These are phyloP conservation scores for Blastobotrys attinorum DNA, from an alignment of 805 yeast genomes.

Conservation along the genomic window DNA sequence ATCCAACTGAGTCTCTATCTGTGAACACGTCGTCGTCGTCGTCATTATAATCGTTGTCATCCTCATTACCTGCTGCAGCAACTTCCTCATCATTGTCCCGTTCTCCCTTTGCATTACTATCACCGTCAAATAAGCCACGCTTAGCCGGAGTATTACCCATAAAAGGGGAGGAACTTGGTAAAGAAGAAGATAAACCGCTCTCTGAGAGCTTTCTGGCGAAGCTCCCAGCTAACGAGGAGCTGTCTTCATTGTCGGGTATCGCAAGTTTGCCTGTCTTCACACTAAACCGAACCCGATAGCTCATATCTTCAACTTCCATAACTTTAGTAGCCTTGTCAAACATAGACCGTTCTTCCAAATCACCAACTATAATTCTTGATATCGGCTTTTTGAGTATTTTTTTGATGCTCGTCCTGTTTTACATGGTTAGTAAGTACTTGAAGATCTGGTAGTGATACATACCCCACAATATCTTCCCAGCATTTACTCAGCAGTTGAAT, in stretches of 20 bases:
- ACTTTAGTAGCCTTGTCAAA: constrained; percentile 61
- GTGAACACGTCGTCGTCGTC: constrained; percentile 3
- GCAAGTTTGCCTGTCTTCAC: constrained; percentile 34
- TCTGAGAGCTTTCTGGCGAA: too few species aligned
- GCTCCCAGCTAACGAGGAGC: too few species aligned
- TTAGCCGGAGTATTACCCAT: background rate
- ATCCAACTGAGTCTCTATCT: constrained; percentile 6
- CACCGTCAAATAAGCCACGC: too few species aligned
- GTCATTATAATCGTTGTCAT: constrained; percentile 4
- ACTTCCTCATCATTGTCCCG: background rate
- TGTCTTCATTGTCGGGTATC: too few species aligned
- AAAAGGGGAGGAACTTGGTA: background rate
- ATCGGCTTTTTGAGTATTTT: constrained; percentile 53
- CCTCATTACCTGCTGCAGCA: background rate
- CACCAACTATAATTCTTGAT: constrained; percentile 56
- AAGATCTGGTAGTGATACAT: constrained; percentile 4
- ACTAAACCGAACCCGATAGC: constrained; percentile 68
- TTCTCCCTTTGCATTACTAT: background rate
- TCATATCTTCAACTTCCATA: constrained; percentile 66
- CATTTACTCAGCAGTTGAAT: constrained; percentile 66
- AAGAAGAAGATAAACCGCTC: background rate
- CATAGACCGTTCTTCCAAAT: constrained; percentile 53
- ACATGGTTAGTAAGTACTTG: background rate
- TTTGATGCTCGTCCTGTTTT: constrained; percentile 36
- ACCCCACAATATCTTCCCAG: constrained; percentile 75